phyloP scores from a whole-genome alignment of 805 yeast genomes.

The Citeromyces matritensis region DNA sequence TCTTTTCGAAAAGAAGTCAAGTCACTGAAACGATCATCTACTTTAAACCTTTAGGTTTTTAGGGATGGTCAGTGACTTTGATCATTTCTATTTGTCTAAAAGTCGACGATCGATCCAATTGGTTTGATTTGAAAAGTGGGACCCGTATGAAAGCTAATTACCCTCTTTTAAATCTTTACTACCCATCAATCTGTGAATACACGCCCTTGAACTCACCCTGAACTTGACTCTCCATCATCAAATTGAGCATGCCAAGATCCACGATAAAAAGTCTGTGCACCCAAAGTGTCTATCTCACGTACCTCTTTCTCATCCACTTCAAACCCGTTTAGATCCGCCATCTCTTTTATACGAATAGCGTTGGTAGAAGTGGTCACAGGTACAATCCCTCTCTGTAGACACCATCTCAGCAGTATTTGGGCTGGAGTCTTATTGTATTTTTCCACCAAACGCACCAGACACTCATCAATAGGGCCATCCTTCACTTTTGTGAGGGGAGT shows the following conservation, averaged over 20 bases:
- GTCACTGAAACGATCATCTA: too few relatives aligned
- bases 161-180: too few relatives aligned
- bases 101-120: too few relatives aligned
- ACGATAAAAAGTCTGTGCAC: conserved; percentile 3
- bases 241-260: conserved; percentile 1
- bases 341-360: conserved; percentile 13
- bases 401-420: conserved; percentile 48
- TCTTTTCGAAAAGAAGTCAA: too few relatives aligned
- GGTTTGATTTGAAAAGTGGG: too few relatives aligned
- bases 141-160: too few relatives aligned
- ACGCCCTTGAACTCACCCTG: too few relatives aligned
- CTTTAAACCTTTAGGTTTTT: too few relatives aligned
- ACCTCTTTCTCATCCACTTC: conserved; percentile 2
- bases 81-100: too few relatives aligned
- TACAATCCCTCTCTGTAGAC: conserved; percentile 40
- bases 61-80: too few relatives aligned
- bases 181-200: too few relatives aligned
- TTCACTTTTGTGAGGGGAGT: conserved; percentile 42
- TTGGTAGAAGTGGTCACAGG: conserved; percentile 22
- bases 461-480: conserved; percentile 24
- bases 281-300: neutral
- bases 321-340: conserved; percentile 12
- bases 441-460: conserved; percentile 21
- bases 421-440: conserved; percentile 29
- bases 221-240: too few relatives aligned